Evolutionary conservation across 2,329 filamentous ascomycete genomes (phyloP).

Genomic region (Neoarthrinium moseri): DNA sequence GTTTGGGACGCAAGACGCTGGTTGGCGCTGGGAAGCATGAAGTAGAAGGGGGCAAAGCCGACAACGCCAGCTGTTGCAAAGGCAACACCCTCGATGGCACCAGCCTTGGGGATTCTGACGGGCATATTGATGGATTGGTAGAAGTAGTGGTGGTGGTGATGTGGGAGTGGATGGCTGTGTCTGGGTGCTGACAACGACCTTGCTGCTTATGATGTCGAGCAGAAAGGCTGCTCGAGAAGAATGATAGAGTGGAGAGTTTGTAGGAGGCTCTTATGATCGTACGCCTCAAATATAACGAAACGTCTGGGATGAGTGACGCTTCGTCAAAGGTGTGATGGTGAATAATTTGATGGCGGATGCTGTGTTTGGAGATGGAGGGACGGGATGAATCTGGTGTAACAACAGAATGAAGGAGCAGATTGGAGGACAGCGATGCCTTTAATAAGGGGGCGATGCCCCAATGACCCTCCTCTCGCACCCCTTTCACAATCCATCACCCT

Average conservation of each 20-base stretch:
- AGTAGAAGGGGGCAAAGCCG: constrained; percentile 55
- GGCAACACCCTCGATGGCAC: constrained; percentile 47
- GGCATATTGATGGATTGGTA: constrained; percentile 39
- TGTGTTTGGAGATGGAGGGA: constrained; percentile 9
- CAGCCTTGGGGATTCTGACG: constrained; percentile 48
- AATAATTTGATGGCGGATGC: neutral
- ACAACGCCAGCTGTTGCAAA: constrained; percentile 54
- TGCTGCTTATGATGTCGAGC: neutral
- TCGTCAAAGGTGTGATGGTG: neutral
- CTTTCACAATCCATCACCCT: neutral
- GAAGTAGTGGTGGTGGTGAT: constrained; percentile 13
- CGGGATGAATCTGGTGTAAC: constrained; percentile 3
- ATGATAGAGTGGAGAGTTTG: too few species aligned
- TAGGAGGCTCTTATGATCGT: too few species aligned
- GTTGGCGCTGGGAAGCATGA: constrained; percentile 55
- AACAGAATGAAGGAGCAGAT: constrained; percentile 5
- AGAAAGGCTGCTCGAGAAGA: neutral
- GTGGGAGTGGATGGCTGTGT: constrained; percentile 1
- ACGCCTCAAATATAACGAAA: too few species aligned
- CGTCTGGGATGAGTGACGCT: too few species aligned
- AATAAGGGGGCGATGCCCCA: constrained; percentile 4
- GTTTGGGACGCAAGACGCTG: constrained; percentile 54
- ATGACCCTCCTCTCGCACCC: neutral
- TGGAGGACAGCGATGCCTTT: constrained; percentile 5
- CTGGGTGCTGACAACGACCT: neutral